Evolutionary conservation across 2,329 filamentous ascomycete genomes (phyloP), one percentile per base, ranked within the genome.

Genomic region (Hortaea werneckii): DNA sequence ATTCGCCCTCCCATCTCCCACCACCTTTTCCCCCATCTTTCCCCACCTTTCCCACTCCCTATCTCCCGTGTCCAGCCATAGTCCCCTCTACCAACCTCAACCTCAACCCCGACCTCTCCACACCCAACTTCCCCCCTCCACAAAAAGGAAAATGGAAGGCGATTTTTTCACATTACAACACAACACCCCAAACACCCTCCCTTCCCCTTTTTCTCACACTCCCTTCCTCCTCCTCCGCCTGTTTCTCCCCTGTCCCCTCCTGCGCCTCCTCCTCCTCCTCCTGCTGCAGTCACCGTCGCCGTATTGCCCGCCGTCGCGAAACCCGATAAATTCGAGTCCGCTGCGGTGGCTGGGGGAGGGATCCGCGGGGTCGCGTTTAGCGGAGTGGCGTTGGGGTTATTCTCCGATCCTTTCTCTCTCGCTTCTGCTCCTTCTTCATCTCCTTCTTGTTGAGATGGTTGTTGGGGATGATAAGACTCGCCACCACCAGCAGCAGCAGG

Each of bases 271-370:
- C n/a, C 4, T n/a, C n/a, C 32, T 35, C 32, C 32, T 35, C n/a
- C 32, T n/a, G 2, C n/a, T 35, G 9, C 32, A 9, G 9, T n/a
- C 32, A 9, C 32, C 32, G 9, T 35, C 32, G 9, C 32, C n/a
- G 9, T n/a, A 9, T 35, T 35, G 2, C 32, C 8, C 8, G 2
- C 32, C 32, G 8, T 4, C n/a, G 9, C 32, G 4, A 35, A 35
- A 2, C 9, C 32, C 8, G 32, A 35, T 2, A 35, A 9, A 35
- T 79, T 73, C 56, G 78, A 73, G 56, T 73, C 69, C 54, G 74
- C 66, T 50, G 68, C 73, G 49, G 79, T 74, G 8, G 70, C 69
- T 4, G 74, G 70, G 41, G 80, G 72, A 39, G 76, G 75, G 26
- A 78, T 70, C 39, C 75, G 69, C 5, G 74, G 67, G 7, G 70